phyloP scores from a whole-genome alignment of 108 stramenopile species.

The Skeletonema marinoi region DNA sequence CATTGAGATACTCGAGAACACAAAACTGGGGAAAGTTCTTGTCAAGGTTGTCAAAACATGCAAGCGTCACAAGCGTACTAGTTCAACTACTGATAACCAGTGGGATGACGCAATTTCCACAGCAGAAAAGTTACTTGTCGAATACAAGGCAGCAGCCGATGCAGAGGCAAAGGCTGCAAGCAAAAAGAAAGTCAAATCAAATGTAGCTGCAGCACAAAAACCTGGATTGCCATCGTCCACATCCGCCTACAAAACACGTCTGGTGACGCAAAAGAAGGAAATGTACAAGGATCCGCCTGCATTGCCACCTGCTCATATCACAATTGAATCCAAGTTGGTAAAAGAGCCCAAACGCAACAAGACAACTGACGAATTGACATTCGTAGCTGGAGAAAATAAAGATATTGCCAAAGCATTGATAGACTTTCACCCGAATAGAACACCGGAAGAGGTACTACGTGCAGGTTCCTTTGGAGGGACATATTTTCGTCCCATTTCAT shows the following conservation, averaged over 20 bases:
- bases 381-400: constrained; percentile 35
- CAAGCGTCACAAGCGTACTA: constrained; percentile 60
- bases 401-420: constrained; percentile 29
- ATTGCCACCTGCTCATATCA: constrained; percentile 58
- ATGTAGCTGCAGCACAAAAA: neutral
- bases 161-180: constrained; percentile 18
- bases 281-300: constrained; percentile 87
- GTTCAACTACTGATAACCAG: constrained; percentile 9
- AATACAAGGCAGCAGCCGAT: constrained; percentile 52
- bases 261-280: constrained; percentile 71
- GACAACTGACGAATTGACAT: constrained; percentile 63
- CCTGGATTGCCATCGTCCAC: constrained; percentile 53
- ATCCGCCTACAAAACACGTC: constrained; percentile 53
- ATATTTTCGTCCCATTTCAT: constrained; percentile 92
- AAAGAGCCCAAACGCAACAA: constrained; percentile 54
- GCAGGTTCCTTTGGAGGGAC: constrained; percentile 95
- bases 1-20: constrained; percentile 46
- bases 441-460: constrained; percentile 92
- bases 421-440: constrained; percentile 93
- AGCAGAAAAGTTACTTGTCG: constrained; percentile 31
- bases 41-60: constrained; percentile 55
- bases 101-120: constrained; percentile 41
- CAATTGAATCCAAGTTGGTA: constrained; percentile 39
- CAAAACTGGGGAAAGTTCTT: constrained; percentile 56
- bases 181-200: neutral